Percentiles rank a stretch among this genome's conserved stretches.
phyloP scores from a whole-genome alignment of 441 rosid genomes.

The Raphanus hybrid region DNA sequence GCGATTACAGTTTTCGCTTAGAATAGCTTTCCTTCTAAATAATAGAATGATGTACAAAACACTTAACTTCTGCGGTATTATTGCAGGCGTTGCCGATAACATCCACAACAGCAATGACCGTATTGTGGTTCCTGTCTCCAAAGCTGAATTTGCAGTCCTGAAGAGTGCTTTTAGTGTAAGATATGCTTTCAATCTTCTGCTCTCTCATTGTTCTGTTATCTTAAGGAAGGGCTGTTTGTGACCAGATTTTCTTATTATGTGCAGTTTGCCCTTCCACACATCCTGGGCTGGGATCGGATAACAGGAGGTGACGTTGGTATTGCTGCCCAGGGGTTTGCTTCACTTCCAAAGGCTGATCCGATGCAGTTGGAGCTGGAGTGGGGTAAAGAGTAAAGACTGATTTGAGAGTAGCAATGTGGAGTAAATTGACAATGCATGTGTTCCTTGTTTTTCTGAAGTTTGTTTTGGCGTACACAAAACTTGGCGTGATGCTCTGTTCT shows the following conservation, averaged over 20 bases:
- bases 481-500: constrained; percentile 26
- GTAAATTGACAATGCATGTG: constrained; percentile 31
- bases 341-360: constrained; percentile 38
- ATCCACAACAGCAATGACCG: constrained; percentile 65
- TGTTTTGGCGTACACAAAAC: constrained; percentile 12
- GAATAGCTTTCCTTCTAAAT: neutral
- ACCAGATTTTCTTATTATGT: constrained; percentile 22
- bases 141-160: constrained; percentile 85
- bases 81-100: constrained; percentile 79
- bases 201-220: constrained; percentile 6
- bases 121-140: constrained; percentile 69
- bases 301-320: constrained; percentile 39
- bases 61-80: constrained; percentile 17
- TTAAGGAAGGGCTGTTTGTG: neutral
- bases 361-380: constrained; percentile 61
- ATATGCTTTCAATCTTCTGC: neutral
- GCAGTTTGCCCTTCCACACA: constrained; percentile 93
- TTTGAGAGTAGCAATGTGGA: constrained; percentile 6
- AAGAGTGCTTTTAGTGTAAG: constrained; percentile 90
- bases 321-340: constrained; percentile 32
- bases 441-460: constrained; percentile 2
- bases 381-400: constrained; percentile 49
- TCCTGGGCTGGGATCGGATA: constrained; percentile 85
- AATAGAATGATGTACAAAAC: constrained; percentile 10
- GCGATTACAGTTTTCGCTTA: neutral